Evolutionary conservation across 306 rosid species (phyloP), one percentile per base, ranked within the genome.

Genomic region (Casuarina equisetifolia): DNA sequence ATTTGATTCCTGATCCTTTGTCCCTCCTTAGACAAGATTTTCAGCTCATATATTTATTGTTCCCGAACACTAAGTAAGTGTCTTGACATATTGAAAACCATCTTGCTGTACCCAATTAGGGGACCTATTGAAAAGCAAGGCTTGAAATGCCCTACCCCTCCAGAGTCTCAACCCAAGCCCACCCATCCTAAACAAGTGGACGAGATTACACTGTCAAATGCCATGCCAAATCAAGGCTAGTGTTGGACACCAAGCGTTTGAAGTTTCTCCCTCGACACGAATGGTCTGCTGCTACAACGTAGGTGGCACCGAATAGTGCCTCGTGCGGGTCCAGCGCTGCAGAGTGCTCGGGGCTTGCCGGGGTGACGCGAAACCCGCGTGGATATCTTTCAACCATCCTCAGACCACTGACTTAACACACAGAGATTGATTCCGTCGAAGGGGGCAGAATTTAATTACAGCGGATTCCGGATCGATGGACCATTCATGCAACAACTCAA

Each of bases 321-420:
- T 62, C 79, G 73, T 63, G 90, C 79, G 54, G 81, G 64, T 79
- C 40, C 79, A 53, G 11, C 3, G 83, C 73, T 51, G 82, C 86
- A 76, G 64, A 70, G 43, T 69, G 3, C 70, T 75, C 70, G 80
- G 92, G 62, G 78, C 52, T 77, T 76, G 85, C 53, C 81, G 87
- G 69, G n/a, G 45, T 75, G 90, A 81, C 84, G 87, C 84, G 90
- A 49, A 64, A 64, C 10, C 67, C 43, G 40, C 43, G 51, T 69
- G 75, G 17, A 20, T 58, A 32, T 72, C 25, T 73, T 50, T 52
- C 19, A 44, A 13, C 25, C 42, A 38, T 8, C 11, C 9, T 16
- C 32, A 5, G 50, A 15, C n/a, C 44, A 11, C 62, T 70, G 83
- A 59, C 82, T 25, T 25, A 25, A 74, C 4, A 44, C 57, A 73